Evolutionary conservation across 345 rosid species (phyloP).

Genomic region (Dipteronia sinensis): DNA sequence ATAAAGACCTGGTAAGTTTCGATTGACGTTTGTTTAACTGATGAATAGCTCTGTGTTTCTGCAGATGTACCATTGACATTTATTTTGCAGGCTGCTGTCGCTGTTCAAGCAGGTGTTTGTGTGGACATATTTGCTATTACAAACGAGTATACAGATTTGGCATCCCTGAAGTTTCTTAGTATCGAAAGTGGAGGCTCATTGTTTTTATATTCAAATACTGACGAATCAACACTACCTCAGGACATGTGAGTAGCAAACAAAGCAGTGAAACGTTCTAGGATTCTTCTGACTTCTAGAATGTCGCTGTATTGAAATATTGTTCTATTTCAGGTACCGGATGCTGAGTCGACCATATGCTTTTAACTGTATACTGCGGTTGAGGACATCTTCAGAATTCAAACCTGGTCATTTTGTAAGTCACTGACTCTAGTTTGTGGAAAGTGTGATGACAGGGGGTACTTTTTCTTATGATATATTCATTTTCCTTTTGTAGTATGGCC

Average conservation of each 20-base stretch:
- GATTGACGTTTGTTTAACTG: slow-evolving; percentile 18
- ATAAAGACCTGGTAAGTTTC: slow-evolving; percentile 81
- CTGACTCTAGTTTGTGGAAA: not conserved
- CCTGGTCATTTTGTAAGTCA: slow-evolving; percentile 83
- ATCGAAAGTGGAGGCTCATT: slow-evolving; percentile 98
- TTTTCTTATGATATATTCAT: slow-evolving; percentile 19
- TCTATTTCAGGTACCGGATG: slow-evolving; percentile 78
- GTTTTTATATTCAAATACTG: slow-evolving; percentile 82
- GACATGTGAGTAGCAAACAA: slow-evolving; percentile 75
- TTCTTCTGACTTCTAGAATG: slow-evolving; percentile 10
- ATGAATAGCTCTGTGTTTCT: slow-evolving; percentile 15
- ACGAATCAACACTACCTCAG: slow-evolving; percentile 98
- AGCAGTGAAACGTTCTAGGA: not conserved
- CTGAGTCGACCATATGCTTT: slow-evolving; percentile 94
- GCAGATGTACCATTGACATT: slow-evolving; percentile 38
- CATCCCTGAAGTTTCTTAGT: slow-evolving; percentile 94
- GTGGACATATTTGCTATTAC: slow-evolving; percentile 95
- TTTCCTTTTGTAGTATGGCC: slow-evolving; percentile 77
- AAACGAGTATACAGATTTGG: slow-evolving; percentile 97
- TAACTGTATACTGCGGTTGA: slow-evolving; percentile 82
- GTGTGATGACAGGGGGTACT: slow-evolving; percentile 9
- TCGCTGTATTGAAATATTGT: slow-evolving; percentile 3
- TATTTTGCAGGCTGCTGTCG: slow-evolving; percentile 82
- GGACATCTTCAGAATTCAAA: slow-evolving; percentile 93
- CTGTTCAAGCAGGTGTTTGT: slow-evolving; percentile 98